Conservation (phyloP, 345 rosid genomes). For the Populus nigra region DNA sequence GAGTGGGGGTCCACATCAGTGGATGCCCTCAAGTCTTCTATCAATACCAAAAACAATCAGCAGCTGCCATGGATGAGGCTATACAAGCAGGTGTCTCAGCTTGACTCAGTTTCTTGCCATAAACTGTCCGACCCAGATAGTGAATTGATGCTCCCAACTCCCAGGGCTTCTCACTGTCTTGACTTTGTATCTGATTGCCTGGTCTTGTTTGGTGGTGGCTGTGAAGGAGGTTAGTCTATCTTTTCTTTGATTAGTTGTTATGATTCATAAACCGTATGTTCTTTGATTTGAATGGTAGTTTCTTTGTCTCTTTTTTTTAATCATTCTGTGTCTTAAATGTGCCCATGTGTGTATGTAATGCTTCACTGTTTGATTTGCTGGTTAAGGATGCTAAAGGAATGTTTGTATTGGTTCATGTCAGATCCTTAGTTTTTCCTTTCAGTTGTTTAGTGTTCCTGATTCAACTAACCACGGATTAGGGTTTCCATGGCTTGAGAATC, state of each 20-base stretch:
- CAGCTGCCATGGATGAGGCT: conserved; percentile 65
- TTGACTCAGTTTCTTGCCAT: conserved; percentile 63
- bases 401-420: neutral
- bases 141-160: conserved; percentile 47
- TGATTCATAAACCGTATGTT: neutral
- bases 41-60: conserved; percentile 16
- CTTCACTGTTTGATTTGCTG: neutral
- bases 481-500: neutral
- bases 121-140: conserved; percentile 42
- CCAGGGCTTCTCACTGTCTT: conserved; percentile 96
- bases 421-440: neutral
- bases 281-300: no score
- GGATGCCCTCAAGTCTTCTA: conserved; percentile 56
- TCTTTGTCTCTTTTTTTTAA: neutral
- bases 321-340: neutral
- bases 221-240: conserved; percentile 75
- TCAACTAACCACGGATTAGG: neutral
- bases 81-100: conserved; percentile 50
- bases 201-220: conserved; percentile 89
- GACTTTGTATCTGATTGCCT: conserved; percentile 80
- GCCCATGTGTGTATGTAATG: neutral
- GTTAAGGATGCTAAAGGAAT: neutral
- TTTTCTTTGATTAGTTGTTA: neutral
- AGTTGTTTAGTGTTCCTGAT: neutral
- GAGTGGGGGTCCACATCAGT: conserved; percentile 66